Conservation (phyloP, 2,329 filamentous ascomycete species). For the Alternaria sp. region DNA sequence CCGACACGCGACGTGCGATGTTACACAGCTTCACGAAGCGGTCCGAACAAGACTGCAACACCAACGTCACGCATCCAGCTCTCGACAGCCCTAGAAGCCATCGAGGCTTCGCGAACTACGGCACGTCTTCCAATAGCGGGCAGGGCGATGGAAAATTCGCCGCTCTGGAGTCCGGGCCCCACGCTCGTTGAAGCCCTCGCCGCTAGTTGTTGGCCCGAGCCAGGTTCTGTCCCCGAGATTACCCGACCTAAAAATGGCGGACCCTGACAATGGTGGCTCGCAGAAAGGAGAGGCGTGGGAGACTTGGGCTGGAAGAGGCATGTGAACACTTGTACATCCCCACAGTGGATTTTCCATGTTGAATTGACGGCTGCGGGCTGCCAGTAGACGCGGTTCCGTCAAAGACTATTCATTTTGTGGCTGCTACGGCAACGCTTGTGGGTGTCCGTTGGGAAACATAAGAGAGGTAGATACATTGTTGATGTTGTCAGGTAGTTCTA, state of each 20-base stretch:
- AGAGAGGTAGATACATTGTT: neutral
- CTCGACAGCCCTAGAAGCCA: slow-evolving; percentile 10
- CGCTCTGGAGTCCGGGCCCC: slow-evolving; percentile 25
- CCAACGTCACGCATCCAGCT: neutral
- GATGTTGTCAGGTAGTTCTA: neutral
- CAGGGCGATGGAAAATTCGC: slow-evolving; percentile 29
- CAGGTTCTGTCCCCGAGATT: slow-evolving; percentile 22
- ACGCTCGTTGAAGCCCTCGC: slow-evolving; percentile 10
- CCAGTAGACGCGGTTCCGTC: slow-evolving; percentile 22
- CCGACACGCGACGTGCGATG: neutral
- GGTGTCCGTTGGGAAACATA: neutral
- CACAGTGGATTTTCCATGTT: slow-evolving; percentile 25
- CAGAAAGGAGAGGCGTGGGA: slow-evolving; percentile 19
- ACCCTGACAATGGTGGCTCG: slow-evolving; percentile 17
- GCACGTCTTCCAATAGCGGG: slow-evolving; percentile 21
- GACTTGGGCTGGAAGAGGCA: slow-evolving; percentile 26
- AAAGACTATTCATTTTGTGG: slow-evolving; percentile 21
- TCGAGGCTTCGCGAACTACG: slow-evolving; percentile 19
- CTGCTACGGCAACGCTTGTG: slow-evolving; percentile 34
- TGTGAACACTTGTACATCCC: slow-evolving; percentile 34
- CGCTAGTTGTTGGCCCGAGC: slow-evolving; percentile 30
- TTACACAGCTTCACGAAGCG: neutral
- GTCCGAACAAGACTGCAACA: neutral
- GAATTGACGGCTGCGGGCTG: slow-evolving; percentile 18
- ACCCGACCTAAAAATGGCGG: slow-evolving; percentile 30